phyloP scores from a whole-genome alignment of 352 stramenopile species.

The Globisporangium echinulatum region DNA sequence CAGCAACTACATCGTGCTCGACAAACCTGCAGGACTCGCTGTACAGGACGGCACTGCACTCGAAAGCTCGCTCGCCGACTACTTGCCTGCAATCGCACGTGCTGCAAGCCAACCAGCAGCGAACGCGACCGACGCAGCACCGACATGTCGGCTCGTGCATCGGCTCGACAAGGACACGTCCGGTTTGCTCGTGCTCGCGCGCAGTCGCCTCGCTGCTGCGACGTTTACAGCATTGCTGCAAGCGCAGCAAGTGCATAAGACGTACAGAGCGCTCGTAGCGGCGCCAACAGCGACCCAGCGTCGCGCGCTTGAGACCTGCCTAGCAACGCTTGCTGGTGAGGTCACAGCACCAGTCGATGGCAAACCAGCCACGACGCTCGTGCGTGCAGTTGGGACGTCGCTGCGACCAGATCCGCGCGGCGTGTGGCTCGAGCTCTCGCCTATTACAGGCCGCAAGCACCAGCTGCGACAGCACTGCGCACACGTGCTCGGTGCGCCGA shows the following conservation, averaged over 20 bases:
- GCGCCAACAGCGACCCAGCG: slow-evolving; percentile 10
- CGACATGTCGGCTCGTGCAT: slow-evolving; percentile 41
- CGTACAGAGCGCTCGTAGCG: slow-evolving; percentile 48
- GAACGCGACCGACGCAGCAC: slow-evolving; percentile 7
- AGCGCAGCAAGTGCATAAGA: slow-evolving; percentile 38
- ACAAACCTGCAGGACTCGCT: slow-evolving; percentile 66
- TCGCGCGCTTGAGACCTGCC: slow-evolving; percentile 13
- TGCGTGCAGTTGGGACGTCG: slow-evolving; percentile 1
- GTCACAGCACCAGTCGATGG: slow-evolving; percentile 33
- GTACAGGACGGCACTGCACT: slow-evolving; percentile 49
- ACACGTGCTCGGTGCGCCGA: slow-evolving; percentile 28
- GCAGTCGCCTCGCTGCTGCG: slow-evolving; percentile 52
- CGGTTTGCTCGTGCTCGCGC: slow-evolving; percentile 56
- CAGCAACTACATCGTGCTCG: slow-evolving; percentile 51
- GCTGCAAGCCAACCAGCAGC: not conserved
- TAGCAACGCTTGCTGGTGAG: slow-evolving; percentile 11
- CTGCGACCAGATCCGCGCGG: slow-evolving; percentile 6
- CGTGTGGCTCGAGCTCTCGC: slow-evolving; percentile 48
- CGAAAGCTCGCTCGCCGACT: slow-evolving; percentile 32
- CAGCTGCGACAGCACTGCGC: slow-evolving; percentile 62
- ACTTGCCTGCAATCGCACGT: slow-evolving; percentile 33
- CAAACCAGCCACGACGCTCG: slow-evolving; percentile 39
- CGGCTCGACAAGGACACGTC: slow-evolving; percentile 71
- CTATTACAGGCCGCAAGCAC: slow-evolving; percentile 57
- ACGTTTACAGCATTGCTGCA: slow-evolving; percentile 48